Evolutionary conservation across 306 rosid genomes (phyloP), one percentile per base, ranked within the genome.

Genomic region (Leucaena leucocephala): DNA sequence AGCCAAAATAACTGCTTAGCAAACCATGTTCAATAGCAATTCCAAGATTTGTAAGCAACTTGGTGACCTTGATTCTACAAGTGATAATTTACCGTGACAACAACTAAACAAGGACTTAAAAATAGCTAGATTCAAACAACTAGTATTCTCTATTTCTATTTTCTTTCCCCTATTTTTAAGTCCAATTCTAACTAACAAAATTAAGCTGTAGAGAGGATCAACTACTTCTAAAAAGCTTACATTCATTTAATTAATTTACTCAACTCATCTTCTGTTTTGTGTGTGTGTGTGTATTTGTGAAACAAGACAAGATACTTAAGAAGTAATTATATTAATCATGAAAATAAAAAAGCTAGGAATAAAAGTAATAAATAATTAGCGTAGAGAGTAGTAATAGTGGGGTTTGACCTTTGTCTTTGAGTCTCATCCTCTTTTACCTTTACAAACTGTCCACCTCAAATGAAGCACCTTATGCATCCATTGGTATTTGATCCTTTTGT

Each of bases 401-500:
- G 46, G 43, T 36, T 63, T 39, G 38, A 80, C 46, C 52, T 21
- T 14, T 52, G 49, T 66, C 46, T 42, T 64, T 11, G 50, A 55
- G 36, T 74, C 45, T 48, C 38, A 64, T 80, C 87, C 48, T 44
- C 78, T 45, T 67, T 70, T 22, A 75, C 62, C 76, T 59, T 50
- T 40, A 75, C 48, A 69, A 79, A 42, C n/a, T 50, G 74, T 55
- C 59, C 6, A 48, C 39, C 72, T 71, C 84, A 84, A 78, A 50
- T 64, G 57, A 70, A 70, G 59, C 35, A 6, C 73, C 40, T 33
- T 49, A 52, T 16, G 73, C 42, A 75, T 78, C 68, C 58, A 72
- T 58, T 42, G 58, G 35, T 74, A 77, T 83, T 86, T 80, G 82
- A 83, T 74, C 69, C 57, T 15, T 14, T 80, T n/a, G 49, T 36